Percentiles rank a stretch among this genome's conserved stretches.
phyloP scores from a whole-genome alignment of 371 early-diverging fungal species.

The Syncephalastrum sp. region DNA sequence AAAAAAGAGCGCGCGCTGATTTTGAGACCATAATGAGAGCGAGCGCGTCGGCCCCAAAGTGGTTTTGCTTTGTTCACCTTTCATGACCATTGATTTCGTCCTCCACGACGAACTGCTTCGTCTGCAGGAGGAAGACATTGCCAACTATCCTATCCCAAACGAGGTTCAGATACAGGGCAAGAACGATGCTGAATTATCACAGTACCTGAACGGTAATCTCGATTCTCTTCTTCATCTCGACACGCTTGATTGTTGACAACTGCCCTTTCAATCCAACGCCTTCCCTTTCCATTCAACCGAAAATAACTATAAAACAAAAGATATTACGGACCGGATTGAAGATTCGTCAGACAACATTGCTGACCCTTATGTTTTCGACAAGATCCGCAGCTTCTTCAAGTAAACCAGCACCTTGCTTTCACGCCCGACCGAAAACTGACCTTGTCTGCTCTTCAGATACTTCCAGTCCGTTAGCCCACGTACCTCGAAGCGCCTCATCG shows the following conservation, averaged over 20 bases:
- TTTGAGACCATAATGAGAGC: too few species aligned
- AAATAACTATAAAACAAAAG: constrained; percentile 20
- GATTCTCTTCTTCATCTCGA: background rate
- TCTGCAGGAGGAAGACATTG: constrained; percentile 63
- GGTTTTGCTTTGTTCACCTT: background rate
- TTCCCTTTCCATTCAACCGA: background rate
- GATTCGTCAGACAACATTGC: constrained; percentile 58
- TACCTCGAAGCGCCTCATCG: constrained; percentile 44
- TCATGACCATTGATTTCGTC: constrained; percentile 33
- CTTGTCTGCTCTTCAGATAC: constrained; percentile 19
- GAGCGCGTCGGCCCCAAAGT: too few species aligned
- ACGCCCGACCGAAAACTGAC: background rate
- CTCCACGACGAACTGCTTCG: constrained; percentile 74
- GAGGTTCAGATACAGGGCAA: constrained; percentile 61
- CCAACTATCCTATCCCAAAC: constrained; percentile 49
- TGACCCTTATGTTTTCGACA: constrained; percentile 56
- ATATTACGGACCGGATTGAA: constrained; percentile 63
- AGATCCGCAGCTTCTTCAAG: constrained; percentile 73
- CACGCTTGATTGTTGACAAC: background rate
- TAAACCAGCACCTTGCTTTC: constrained; percentile 20
- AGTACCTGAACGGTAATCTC: constrained; percentile 46
- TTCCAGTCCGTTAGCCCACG: constrained; percentile 34
- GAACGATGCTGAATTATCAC: constrained; percentile 51
- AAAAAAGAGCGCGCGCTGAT: too few species aligned
- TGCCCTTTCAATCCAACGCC: too few species aligned